Evolutionary conservation across 2,329 filamentous ascomycete species (phyloP).

Genomic region (Calonectria pauciramosa): DNA sequence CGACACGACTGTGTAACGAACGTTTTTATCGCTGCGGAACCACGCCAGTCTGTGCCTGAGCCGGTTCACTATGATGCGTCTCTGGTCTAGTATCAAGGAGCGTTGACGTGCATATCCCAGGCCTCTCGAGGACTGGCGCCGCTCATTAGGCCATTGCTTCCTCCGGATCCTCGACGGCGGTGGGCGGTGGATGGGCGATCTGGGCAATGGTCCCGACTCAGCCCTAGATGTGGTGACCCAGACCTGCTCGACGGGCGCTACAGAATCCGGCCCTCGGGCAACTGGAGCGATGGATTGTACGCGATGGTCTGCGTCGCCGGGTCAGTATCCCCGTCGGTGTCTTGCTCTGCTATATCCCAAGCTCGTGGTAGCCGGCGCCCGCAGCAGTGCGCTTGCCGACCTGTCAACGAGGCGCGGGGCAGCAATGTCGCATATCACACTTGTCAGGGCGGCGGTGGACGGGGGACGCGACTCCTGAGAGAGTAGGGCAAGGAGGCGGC

Average conservation of each 20-base stretch:
- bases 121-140: conserved; percentile 37
- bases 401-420: conserved; percentile 11
- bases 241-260: conserved; percentile 39
- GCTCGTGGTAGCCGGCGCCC: conserved; percentile 25
- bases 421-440: conserved; percentile 27
- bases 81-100: conserved; percentile 41
- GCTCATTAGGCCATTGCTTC: conserved; percentile 35
- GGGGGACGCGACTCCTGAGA: background rate
- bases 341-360: conserved; percentile 16
- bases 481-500: conserved; percentile 16
- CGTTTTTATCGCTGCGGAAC: conserved; percentile 42
- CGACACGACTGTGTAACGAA: conserved; percentile 46
- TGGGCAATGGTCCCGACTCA: conserved; percentile 38
- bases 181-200: conserved; percentile 31
- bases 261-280: conserved; percentile 38
- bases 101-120: conserved; percentile 47
- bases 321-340: conserved; percentile 22
- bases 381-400: conserved; percentile 17
- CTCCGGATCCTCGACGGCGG: conserved; percentile 28
- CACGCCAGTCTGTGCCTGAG: conserved; percentile 42
- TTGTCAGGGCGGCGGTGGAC: background rate
- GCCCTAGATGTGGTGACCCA: conserved; percentile 45
- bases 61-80: conserved; percentile 38
- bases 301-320: conserved; percentile 32
- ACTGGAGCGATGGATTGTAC: conserved; percentile 34